phyloP scores from a whole-genome alignment of 108 stramenopile species.

The Nitzschia sp. region DNA sequence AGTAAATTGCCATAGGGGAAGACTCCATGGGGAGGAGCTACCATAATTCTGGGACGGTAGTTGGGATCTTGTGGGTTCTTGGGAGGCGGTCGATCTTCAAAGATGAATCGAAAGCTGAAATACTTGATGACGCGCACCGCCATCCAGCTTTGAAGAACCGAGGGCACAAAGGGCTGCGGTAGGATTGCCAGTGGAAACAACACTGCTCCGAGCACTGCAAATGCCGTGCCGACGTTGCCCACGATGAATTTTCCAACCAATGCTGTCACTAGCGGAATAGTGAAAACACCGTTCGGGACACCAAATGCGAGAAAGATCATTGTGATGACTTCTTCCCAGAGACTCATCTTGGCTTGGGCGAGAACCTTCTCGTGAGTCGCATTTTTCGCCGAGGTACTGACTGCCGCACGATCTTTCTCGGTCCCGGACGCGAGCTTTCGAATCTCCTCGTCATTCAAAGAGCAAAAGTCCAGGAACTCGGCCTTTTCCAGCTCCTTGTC shows the following conservation, averaged over 20 bases:
- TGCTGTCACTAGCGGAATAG: conserved; percentile 27
- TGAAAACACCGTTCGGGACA: conserved; percentile 45
- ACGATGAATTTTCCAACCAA: conserved; percentile 43
- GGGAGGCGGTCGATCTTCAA: conserved; percentile 19
- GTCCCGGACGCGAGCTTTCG: conserved; percentile 31
- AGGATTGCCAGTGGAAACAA: conserved; percentile 38
- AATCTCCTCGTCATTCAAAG: conserved; percentile 15
- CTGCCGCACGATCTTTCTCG: conserved; percentile 34
- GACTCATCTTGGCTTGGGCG: conserved; percentile 19
- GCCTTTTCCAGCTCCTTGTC: conserved; percentile 5
- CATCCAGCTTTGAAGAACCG: conserved; percentile 32
- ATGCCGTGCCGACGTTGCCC: conserved; percentile 33
- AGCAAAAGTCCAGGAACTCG: conserved; percentile 30
- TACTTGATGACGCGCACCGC: conserved; percentile 37
- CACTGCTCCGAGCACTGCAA: conserved; percentile 9
- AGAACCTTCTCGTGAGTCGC: conserved; percentile 10
- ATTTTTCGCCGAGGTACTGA: not conserved
- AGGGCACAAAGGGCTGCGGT: conserved; percentile 37
- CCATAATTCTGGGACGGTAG: conserved; percentile 34
- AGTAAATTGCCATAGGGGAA: conserved; percentile 52
- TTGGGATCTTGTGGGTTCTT: conserved; percentile 10
- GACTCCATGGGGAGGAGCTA: conserved; percentile 47
- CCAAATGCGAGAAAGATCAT: conserved; percentile 37
- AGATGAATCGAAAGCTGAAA: conserved; percentile 39
- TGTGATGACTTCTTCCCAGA: conserved; percentile 25